phyloP scores from a whole-genome alignment of 257 asterid genomes.

The Ajuga chamaepitys region DNA sequence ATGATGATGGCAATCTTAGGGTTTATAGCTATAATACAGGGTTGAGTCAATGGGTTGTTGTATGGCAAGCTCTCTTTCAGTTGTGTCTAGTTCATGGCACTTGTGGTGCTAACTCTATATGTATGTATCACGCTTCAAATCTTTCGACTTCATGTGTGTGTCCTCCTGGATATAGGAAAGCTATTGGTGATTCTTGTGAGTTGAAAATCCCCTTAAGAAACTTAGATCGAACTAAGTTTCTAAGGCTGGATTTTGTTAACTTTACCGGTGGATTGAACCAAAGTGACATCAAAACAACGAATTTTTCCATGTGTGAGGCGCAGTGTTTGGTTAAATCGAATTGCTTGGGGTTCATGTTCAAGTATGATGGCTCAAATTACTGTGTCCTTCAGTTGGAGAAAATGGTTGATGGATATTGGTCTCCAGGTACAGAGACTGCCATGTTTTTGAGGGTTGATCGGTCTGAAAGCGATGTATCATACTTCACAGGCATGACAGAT shows the following conservation, averaged over 20 bases:
- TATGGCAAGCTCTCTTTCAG: constrained; percentile 60
- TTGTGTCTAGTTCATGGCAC: constrained; percentile 50
- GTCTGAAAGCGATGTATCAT: constrained; percentile 37
- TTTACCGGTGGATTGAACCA: constrained; percentile 55
- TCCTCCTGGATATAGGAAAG: constrained; percentile 61
- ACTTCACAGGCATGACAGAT: constrained; percentile 52
- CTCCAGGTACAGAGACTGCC: constrained; percentile 45
- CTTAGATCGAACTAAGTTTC: constrained; percentile 33
- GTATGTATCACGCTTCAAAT: constrained; percentile 43
- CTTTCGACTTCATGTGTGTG: constrained; percentile 54
- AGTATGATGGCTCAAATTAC: constrained; percentile 53
- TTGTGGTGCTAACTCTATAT: constrained; percentile 62
- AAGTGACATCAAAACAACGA: constrained; percentile 26
- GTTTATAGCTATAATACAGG: constrained; percentile 45
- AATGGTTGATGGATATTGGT: constrained; percentile 60
- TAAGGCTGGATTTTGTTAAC: constrained; percentile 56
- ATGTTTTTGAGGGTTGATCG: constrained; percentile 61
- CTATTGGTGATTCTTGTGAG: constrained; percentile 29
- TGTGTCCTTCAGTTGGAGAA: constrained; percentile 53
- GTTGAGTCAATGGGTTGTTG: constrained; percentile 37
- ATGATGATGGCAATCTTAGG: constrained; percentile 66
- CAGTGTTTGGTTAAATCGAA: constrained; percentile 21
- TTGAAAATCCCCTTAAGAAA: constrained; percentile 29
- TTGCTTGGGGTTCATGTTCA: constrained; percentile 66
- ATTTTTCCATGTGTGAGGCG: constrained; percentile 35